Evolutionary conservation across 768 basidiomycete genomes (phyloP), one percentile per base, ranked within the genome.

Genomic region (Leccinum variicolor): DNA sequence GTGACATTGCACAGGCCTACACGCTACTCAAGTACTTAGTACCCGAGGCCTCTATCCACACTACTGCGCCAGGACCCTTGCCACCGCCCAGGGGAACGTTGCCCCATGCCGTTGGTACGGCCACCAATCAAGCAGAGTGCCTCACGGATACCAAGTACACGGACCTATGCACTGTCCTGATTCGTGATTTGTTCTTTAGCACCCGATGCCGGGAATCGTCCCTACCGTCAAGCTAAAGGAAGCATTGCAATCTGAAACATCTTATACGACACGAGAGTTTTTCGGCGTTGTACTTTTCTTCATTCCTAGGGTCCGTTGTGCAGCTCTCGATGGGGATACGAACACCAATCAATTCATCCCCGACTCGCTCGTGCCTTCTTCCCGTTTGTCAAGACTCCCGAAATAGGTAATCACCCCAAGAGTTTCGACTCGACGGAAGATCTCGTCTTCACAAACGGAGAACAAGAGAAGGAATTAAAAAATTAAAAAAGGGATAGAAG

Each of bases 381-480:
- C 45, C 26, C 6, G 39, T 14, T 36, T n/a, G 36, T 49, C 58
- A 49, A 33, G 55, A 51, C 10, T 48, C 41, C 41, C 13, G 6
- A 17, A 34, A 54, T 15, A 36, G 17, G 39, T 11, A 11, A 17
- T 19, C 15, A 41, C 41, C 61, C 43, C 58, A 36, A 25, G 29
- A 23, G 19, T 33, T 61, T 52, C 52, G 52, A 28, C 47, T 29
- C 13, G 50, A 29, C 52, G 53, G 57, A 45, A 14, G 31, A 56
- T 45, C 28, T 51, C 55, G 19, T 49, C 26, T 23, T 45, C 43
- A 19, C 13, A 15, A 39, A 39, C 1, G 39, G 36, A 50, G 17
- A 46, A 23, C 10, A 43, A 39, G 8, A 39, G 36, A 39, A 39
- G 6, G 19, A 21, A 21, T 43, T 1, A 19, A 19, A 17, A 2